These are phyloP conservation scores for Przewalskia tangutica DNA, from an alignment of 257 asterid species.

Conservation along the genomic window DNA sequence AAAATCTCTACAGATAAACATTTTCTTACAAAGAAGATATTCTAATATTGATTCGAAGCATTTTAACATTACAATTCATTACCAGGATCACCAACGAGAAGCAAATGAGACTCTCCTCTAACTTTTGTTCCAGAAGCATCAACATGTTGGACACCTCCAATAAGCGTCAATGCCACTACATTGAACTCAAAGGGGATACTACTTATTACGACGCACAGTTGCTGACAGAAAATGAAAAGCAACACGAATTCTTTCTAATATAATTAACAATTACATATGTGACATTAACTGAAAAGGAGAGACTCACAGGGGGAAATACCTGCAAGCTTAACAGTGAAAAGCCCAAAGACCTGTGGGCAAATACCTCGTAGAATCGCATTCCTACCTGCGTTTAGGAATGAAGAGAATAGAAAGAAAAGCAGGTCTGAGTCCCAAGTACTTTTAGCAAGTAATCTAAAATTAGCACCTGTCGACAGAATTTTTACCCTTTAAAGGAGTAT, in stretches of 20 bases:
- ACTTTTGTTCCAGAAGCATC: slow-evolving; percentile 95
- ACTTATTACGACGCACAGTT: background rate
- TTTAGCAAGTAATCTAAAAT: background rate
- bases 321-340: slow-evolving; percentile 96
- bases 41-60: background rate
- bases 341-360: slow-evolving; percentile 97
- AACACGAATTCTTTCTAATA: background rate
- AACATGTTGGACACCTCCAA: slow-evolving; percentile 95
- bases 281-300: slow-evolving; percentile 2
- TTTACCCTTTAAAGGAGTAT: slow-evolving; percentile 74
- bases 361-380: slow-evolving; percentile 80
- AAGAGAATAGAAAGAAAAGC: background rate
- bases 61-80: slow-evolving; percentile 6
- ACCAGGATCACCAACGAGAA: slow-evolving; percentile 99
- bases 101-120: slow-evolving; percentile 97
- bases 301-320: slow-evolving; percentile 30
- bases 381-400: slow-evolving; percentile 51
- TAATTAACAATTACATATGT: background rate
- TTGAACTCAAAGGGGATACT: slow-evolving; percentile 11
- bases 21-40: background rate
- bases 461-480: background rate
- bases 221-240: background rate
- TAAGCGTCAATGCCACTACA: slow-evolving; percentile 76
- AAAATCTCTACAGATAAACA: background rate
- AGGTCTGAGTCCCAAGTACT: background rate